A percentile compares a stretch with the other conserved stretches of the same genome.
Conservation (phyloP, 306 rosid genomes). For the Calophaca sinica region DNA sequence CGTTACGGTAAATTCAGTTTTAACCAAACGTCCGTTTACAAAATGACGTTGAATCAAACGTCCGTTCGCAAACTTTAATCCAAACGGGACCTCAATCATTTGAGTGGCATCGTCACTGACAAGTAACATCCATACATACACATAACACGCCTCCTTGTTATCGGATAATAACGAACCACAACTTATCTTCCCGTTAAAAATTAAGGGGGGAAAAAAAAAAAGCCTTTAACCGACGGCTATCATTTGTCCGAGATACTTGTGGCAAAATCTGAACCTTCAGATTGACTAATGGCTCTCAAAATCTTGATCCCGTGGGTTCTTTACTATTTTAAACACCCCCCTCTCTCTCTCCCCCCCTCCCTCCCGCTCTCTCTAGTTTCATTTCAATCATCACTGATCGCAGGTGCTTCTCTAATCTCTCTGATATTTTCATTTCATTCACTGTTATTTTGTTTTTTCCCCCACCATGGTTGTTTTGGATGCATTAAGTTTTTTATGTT, state of each 20-base stretch:
- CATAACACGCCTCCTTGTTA: constrained; percentile 3
- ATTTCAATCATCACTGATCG: constrained; percentile 11
- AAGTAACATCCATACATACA: constrained; percentile 15
- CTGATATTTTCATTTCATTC: not conserved
- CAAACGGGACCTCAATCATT: constrained; percentile 2
- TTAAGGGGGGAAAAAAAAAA: not conserved
- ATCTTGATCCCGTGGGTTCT: not conserved
- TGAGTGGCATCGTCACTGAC: not conserved
- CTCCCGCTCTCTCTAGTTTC: not conserved
- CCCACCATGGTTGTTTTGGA: constrained; percentile 8
- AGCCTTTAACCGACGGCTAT: constrained; percentile 9
- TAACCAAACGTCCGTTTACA: no score
- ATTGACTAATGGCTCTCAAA: constrained; percentile 26
- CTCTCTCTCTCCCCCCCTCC: not conserved
- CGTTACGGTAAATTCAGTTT: no score
- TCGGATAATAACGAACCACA: not conserved
- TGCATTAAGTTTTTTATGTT: not conserved
- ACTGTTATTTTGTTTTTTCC: not conserved
- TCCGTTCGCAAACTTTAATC: no score
- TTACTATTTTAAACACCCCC: not conserved
- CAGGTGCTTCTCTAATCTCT: constrained; percentile 39
- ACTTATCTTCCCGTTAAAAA: not conserved
- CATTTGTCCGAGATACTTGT: not conserved
- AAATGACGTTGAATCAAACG: no score
- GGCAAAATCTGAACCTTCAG: constrained; percentile 10